Evolutionary conservation across 441 rosid species (phyloP).

Genomic region (Pelargonium cotyledonis): DNA sequence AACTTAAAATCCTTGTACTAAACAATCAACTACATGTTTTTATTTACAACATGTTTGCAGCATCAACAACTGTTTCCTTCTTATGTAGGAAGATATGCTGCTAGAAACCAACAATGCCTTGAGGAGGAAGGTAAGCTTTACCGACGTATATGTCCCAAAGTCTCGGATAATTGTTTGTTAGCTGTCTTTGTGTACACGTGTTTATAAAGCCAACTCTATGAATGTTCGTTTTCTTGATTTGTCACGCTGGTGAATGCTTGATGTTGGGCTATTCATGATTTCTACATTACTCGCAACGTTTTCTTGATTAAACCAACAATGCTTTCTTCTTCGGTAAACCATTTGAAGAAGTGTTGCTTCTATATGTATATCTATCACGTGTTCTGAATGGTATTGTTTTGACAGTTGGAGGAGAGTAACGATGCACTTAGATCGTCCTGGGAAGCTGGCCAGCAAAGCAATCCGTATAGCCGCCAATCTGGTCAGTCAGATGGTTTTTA

Average conservation of each 20-base stretch:
- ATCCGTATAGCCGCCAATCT: conserved; percentile 5
- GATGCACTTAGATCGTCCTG: not conserved
- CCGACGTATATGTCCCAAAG: too few relatives aligned
- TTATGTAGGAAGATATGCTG: conserved; percentile 18
- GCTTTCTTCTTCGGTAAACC: too few relatives aligned
- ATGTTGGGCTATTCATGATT: too few relatives aligned
- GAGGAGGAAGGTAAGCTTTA: conserved; percentile 17
- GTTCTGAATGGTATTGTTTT: not conserved
- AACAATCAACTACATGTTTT: not conserved
- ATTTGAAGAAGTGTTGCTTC: not conserved
- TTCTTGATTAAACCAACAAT: too few relatives aligned
- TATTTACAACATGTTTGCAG: not conserved
- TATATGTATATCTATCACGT: not conserved
- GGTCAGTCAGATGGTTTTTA: conserved; percentile 18
- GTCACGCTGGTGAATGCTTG: too few relatives aligned
- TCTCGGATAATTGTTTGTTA: too few relatives aligned
- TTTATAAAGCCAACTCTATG: too few relatives aligned
- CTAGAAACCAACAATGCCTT: conserved; percentile 16
- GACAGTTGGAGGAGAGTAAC: conserved; percentile 8
- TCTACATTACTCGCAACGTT: too few relatives aligned
- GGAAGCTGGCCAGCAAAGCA: conserved; percentile 7
- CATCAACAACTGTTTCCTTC: not conserved
- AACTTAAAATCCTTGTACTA: not conserved
- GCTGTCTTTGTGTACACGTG: not conserved
- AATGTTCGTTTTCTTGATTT: not conserved